Evolutionary conservation across 495 filamentous ascomycete species (phyloP), one percentile per base, ranked within the genome.

Genomic region (Aspergillus bertholletiae): DNA sequence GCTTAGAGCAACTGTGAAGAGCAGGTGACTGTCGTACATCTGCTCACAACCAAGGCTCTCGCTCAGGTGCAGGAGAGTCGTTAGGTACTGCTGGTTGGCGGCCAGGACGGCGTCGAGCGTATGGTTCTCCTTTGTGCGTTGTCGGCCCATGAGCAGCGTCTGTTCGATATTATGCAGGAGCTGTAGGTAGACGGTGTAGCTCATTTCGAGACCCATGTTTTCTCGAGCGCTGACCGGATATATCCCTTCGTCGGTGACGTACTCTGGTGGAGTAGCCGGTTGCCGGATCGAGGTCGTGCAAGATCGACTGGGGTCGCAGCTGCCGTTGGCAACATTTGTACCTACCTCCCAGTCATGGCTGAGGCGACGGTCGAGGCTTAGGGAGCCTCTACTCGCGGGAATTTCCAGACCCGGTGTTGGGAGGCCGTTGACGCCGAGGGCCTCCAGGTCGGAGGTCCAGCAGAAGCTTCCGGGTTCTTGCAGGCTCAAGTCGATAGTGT

Each of bases 101-200:
- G 50, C 49, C 7, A 60, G 58, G 39, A 60, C 39, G 20, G 49
- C 37, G 37, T 60, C 57, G 18, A 49, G 18, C 9, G 24, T 46
- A n/a, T 56, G 44, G 20, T 5, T 28, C 20, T 27, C 32, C 3
- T 47, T 53, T 13, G 26, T 44, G 51, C 40, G 43, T 17, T 52
- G 57, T 7, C 22, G 51, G 6, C 34, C 39, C 9, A 56, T 18
- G 15, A 43, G 40, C 13, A 51, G 20, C 9, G 49, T 60, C 17
- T 57, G 49, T 8, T 60, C 58, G 12, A 60, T 56, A 23, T 40
- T 47, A 20, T 56, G 49, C 3, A 60, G 49, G 30, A 60, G 58
- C 8, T 60, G 53, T 7, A 60, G 50, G 22, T 57, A 60, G 1
- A 34, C 8, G 6, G 58, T 50, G 22, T 46, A 57, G 20, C 32